Evolutionary conservation across 1,139 yeast genomes (phyloP), one percentile per base, ranked within the genome.

Genomic region (Zygosaccharomyces sapae): DNA sequence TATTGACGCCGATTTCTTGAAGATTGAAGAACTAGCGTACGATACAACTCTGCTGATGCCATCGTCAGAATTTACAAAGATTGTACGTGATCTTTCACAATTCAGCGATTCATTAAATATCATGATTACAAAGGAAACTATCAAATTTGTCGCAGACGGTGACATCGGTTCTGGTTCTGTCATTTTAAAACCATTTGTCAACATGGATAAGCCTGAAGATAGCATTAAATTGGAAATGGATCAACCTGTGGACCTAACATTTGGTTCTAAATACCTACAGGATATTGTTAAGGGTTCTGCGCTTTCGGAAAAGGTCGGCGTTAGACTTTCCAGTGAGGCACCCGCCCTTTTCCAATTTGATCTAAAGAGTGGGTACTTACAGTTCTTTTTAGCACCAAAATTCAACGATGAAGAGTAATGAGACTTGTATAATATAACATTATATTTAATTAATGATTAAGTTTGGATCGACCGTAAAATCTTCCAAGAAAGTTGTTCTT

Each of bases 371-470:
- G 98, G 99, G 45, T 87, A 87, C 71, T 76, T 92, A 68, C 84
- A 96, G 69, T 92, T 86, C 79, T 92, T 86, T 79, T 79, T 92
- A 70, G 98, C 98, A 59, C 98, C 98, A 51, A 92, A 92, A 77
- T 88, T 89, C 66, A 95, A 86, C 57, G 96, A 87, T 59, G 96
- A 87, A 52, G 94, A 86, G 56, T 81, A 73, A 58, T 34, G 44
- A 35, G 19, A 22, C 27, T 16, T 25, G 34, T 19, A 34, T 20
- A 38, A 37, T 37, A 42, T 34, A 36, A 22, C 22, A 24, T 33
- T 41, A 25, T 40, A 24, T 33, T 40, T 40, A 40, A 41, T 41
- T 18, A 35, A 40, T 10, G 13, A 34, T 35, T 24, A 25, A 13
- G 38, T 37, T 27, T 43, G 16, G 9, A 33, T 41, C 19, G 25